Base-by-base conservation (phyloP, 2,329 filamentous ascomycete species). In the Aspergillus intermedius region DNA sequence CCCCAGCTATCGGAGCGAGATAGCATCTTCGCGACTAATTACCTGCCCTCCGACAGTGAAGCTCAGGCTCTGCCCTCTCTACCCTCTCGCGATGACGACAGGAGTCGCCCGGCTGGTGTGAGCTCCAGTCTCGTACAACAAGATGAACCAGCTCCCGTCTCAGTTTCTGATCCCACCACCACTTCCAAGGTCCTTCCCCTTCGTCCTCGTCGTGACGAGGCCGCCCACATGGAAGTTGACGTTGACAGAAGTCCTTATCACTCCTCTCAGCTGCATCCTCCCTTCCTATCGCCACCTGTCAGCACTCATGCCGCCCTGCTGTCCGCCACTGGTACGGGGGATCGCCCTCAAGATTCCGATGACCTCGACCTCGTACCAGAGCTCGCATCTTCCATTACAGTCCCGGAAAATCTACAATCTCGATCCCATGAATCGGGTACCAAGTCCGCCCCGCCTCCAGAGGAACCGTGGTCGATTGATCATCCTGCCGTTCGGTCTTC, bases 21-120 rank as follows among this genome's bases (percentile, higher is more conserved):
- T 63, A 80, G 76, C 65, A 83, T 83, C 62, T 83, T 82, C 60
- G 79, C 80, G 46, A 82, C 80, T 30, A 79, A 80, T 55, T 83
- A 83, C 63, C 66, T 77, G 1, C 70, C 73, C 50, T 73, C 75
- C 47, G 75, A 77, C 53, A 76, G 69, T 40, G 37, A 40, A 22
- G 4, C 37, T 12, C n/a, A 12, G 8, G 15, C 37, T 40, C 8
- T 40, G 8, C 7, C 37, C 5, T 10, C 15, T 30, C 25, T 30
- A 40, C 3, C 15, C 15, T 19, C 17, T 12, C 17, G 15, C 37
- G 19, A 40, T 40, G 37, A 8, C 34, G 17, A 37, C 25, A 30
- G 10, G 9, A 30, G 9, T 30, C 25, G 25, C 10, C 25, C 25
- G 25, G 25, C 25, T 10, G 25, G 10, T 12, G 25, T 30, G 25